phyloP scores from a whole-genome alignment of 306 rosid species.

The Prunus davidiana region DNA sequence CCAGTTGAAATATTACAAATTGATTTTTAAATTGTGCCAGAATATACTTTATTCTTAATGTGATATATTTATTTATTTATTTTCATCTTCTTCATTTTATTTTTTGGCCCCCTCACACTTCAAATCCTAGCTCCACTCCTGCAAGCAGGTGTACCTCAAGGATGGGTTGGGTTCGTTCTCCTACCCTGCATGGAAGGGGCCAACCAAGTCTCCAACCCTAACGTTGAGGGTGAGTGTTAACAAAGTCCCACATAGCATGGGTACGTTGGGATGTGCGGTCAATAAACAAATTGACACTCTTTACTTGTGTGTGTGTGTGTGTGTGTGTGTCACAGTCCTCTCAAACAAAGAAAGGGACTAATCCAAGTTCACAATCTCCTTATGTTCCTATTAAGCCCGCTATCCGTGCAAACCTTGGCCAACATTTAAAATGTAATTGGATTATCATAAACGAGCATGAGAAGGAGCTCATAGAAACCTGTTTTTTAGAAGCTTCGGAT shows the following conservation, averaged over 20 bases:
- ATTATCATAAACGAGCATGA: neutral
- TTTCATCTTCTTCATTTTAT: neutral
- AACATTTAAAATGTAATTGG: neutral
- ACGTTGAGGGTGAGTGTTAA: neutral
- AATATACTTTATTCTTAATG: too few species aligned
- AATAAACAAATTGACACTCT: neutral
- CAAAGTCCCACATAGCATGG: neutral
- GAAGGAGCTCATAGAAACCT: constrained; percentile 42
- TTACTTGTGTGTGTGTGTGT: neutral
- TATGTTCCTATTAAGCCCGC: too few species aligned
- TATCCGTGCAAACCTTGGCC: too few species aligned
- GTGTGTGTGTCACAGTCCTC: too few species aligned
- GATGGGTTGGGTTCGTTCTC: neutral
- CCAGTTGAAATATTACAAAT: too few species aligned
- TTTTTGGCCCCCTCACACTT: neutral
- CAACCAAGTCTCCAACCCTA: neutral
- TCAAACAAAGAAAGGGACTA: too few species aligned
- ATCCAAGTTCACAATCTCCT: too few species aligned
- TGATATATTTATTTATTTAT: neutral
- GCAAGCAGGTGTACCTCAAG: neutral
- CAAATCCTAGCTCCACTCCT: neutral
- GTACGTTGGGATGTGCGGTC: neutral
- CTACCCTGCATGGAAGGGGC: neutral
- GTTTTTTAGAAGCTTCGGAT: constrained; percentile 59
- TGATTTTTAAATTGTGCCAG: too few species aligned